Percentiles rank a stretch among this genome's conserved stretches.
Conservation (phyloP, 2,329 filamentous ascomycete genomes). For the Phaeosphaeriaceae sp. region DNA sequence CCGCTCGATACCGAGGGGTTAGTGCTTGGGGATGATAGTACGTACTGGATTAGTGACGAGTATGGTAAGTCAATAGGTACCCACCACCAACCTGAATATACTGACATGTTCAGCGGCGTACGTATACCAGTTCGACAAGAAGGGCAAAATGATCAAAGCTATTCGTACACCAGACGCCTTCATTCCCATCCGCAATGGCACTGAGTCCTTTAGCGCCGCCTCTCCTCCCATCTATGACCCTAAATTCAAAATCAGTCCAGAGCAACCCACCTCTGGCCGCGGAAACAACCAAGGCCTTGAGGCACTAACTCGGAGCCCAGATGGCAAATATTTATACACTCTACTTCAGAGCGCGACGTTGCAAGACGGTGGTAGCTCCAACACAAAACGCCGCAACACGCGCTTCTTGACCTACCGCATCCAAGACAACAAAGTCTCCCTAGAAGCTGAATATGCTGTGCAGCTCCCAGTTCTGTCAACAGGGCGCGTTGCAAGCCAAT, state of each 20-base stretch:
- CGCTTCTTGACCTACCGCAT: slow-evolving; percentile 71
- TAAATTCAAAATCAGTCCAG: slow-evolving; percentile 57
- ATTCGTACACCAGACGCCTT: slow-evolving; percentile 70
- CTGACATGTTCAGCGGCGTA: slow-evolving; percentile 61
- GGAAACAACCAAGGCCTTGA: slow-evolving; percentile 80
- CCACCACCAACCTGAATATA: neutral
- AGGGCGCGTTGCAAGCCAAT: slow-evolving; percentile 68
- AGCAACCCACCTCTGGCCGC: slow-evolving; percentile 66
- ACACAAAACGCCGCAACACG: slow-evolving; percentile 62
- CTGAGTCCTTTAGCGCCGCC: slow-evolving; percentile 66
- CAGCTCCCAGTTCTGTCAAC: slow-evolving; percentile 65
- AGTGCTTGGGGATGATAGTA: slow-evolving; percentile 63
- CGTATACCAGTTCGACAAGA: slow-evolving; percentile 67
- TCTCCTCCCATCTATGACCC: slow-evolving; percentile 67
- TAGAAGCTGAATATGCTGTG: slow-evolving; percentile 69
- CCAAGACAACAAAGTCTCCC: slow-evolving; percentile 52
- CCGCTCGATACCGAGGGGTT: slow-evolving; percentile 71
- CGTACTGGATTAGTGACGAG: slow-evolving; percentile 71
- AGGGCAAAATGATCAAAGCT: slow-evolving; percentile 66
- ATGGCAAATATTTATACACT: slow-evolving; percentile 68
- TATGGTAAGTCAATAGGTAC: too few relatives aligned
- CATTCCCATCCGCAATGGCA: slow-evolving; percentile 68
- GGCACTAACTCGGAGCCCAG: slow-evolving; percentile 67
- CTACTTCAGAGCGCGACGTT: slow-evolving; percentile 69
- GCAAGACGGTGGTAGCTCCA: slow-evolving; percentile 60